Percentiles rank a stretch among this genome's conserved stretches.
phyloP scores from a whole-genome alignment of 306 rosid genomes.

The Cajanus cajan region DNA sequence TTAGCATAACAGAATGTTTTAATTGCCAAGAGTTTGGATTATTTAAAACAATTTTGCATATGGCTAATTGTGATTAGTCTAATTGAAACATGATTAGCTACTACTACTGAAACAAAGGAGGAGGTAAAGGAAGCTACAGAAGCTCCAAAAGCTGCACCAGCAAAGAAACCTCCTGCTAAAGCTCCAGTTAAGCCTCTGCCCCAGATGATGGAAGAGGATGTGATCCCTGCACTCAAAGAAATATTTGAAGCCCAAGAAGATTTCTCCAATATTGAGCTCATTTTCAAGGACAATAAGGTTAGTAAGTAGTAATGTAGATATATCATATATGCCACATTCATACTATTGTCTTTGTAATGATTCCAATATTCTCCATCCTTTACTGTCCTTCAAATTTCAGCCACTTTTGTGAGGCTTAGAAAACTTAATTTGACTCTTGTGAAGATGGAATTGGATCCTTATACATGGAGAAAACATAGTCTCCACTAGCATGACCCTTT shows the following conservation, averaged over 20 bases:
- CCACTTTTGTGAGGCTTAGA: neutral
- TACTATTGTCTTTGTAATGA: neutral
- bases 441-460: neutral
- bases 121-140: slow-evolving; percentile 50
- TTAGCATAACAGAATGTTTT: neutral
- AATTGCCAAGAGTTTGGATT: neutral
- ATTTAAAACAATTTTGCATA: neutral
- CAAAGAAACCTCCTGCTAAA: slow-evolving; percentile 78
- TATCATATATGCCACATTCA: neutral
- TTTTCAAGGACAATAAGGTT: slow-evolving; percentile 73
- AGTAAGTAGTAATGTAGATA: slow-evolving; percentile 33
- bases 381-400: neutral
- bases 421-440: too few relatives aligned
- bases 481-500: too few relatives aligned
- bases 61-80: neutral
- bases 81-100: slow-evolving; percentile 37
- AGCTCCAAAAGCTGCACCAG: slow-evolving; percentile 52
- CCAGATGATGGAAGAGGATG: slow-evolving; percentile 89
- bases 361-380: neutral
- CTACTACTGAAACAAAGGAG: slow-evolving; percentile 54
- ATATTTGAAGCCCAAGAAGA: slow-evolving; percentile 72
- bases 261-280: slow-evolving; percentile 62
- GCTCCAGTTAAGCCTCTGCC: slow-evolving; percentile 70
- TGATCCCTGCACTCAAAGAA: slow-evolving; percentile 74
- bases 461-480: too few relatives aligned